phyloP scores from a whole-genome alignment of 2,329 filamentous ascomycete genomes.

The Pochonia chlamydosporia region DNA sequence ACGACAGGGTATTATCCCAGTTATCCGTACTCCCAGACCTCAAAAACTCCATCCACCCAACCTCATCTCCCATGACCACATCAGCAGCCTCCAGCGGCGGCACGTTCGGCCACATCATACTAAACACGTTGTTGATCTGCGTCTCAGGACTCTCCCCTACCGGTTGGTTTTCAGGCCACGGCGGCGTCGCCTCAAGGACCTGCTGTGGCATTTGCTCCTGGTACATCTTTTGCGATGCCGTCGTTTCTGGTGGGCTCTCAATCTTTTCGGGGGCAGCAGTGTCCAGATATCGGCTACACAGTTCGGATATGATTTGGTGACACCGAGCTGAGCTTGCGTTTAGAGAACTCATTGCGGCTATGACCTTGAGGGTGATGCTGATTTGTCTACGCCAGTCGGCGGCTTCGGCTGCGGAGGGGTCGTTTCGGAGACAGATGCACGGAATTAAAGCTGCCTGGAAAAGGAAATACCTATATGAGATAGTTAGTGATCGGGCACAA shows the following conservation, averaged over 20 bases:
- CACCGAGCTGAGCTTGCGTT: slow-evolving; percentile 37
- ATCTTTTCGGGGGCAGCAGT: slow-evolving; percentile 7
- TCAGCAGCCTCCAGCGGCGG: slow-evolving; percentile 29
- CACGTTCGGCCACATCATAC: slow-evolving; percentile 41
- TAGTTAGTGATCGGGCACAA: background rate
- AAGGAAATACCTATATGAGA: slow-evolving; percentile 34
- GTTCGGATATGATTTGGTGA: slow-evolving; percentile 31
- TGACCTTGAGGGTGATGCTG: slow-evolving; percentile 26
- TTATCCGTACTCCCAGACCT: slow-evolving; percentile 12
- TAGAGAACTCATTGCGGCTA: slow-evolving; percentile 28
- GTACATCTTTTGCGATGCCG: background rate
- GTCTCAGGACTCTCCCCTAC: slow-evolving; percentile 34
- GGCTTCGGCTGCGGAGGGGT: slow-evolving; percentile 29
- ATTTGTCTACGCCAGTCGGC: slow-evolving; percentile 36
- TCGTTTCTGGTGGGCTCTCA: background rate
- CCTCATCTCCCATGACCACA: slow-evolving; percentile 30
- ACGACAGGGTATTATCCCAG: slow-evolving; percentile 5
- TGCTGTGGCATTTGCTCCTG: background rate
- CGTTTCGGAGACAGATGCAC: slow-evolving; percentile 38
- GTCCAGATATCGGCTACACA: slow-evolving; percentile 33
- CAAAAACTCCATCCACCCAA: slow-evolving; percentile 30
- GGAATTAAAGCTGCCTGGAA: slow-evolving; percentile 45
- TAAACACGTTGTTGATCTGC: slow-evolving; percentile 35
- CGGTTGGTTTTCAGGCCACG: slow-evolving; percentile 13
- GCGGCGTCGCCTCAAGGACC: background rate